Base-by-base conservation (phyloP, 2,329 filamentous ascomycete genomes). In the Aspergillus sp. region DNA sequence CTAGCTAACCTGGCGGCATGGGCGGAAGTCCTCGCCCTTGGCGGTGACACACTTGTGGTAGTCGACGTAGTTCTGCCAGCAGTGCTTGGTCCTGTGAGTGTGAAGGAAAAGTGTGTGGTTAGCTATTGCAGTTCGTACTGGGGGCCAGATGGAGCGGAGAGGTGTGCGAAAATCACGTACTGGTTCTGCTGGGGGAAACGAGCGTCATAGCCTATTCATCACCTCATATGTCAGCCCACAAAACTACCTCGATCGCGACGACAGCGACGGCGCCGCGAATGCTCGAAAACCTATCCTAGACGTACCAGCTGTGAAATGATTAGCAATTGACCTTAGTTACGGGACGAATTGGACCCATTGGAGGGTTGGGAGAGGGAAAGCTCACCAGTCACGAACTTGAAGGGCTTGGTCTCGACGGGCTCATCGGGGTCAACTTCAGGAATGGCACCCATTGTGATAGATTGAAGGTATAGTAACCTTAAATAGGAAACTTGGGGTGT, bases 61-160 rank as follows among this genome's bases (percentile, higher is more conserved):
- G 82, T 99, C 95, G 84, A 99, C 95, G 83, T 99, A 99, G 88
- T 99, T 99, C 82, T 99, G 96, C 95, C 95, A 99, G 91, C 95
- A 99, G 88, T 99, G 93, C 90, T 97, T 97, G 83, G 93, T 88
- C 80, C 81, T 83, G 58, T 6, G 21, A 58, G 32, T 7, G 27
- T 11, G 10, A 53, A 13, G 59, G 56, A 8, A 32, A 49, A 32
- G 25, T 13, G 6, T 8, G 1, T 15, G 23, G 39, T 36, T 36
- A 36, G 5, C 6, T 13, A 36, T 36, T 36, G 11, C 39, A 17
- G 27, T 50, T 19, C 8, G 15, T 8, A 15, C 8, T 3, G 25
- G 17, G 13, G 3, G n/a, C 7, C 25, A 52, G 27, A 13, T 38
- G 3, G 61, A 27, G 17, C 13, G 44, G 50, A 23, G 27, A 38